Evolutionary conservation across 352 stramenopile genomes (phyloP).

Genomic region (Globisporangium canariense): DNA sequence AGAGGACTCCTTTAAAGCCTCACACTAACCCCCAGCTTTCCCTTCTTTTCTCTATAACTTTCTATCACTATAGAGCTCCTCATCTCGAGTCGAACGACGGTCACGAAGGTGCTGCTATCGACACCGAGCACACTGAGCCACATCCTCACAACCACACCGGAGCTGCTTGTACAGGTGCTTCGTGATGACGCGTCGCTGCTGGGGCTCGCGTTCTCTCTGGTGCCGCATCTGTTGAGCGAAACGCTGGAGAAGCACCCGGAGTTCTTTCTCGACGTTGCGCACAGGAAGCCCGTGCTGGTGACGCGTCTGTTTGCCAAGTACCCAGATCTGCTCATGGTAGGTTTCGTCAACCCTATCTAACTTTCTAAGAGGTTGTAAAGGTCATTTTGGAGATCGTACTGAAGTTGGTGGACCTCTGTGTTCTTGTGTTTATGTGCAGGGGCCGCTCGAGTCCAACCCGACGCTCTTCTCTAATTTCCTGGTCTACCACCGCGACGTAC

Average conservation of each 20-base stretch:
- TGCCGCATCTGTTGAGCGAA: slow-evolving; percentile 56
- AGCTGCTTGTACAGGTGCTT: slow-evolving; percentile 44
- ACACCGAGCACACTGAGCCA: slow-evolving; percentile 44
- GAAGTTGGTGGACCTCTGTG: background rate
- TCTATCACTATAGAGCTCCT: slow-evolving; percentile 28
- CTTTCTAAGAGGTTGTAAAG: background rate
- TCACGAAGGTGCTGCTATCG: slow-evolving; percentile 40
- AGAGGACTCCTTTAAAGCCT: background rate
- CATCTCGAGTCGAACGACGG: slow-evolving; percentile 33
- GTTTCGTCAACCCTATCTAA: background rate
- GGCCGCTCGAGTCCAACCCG: slow-evolving; percentile 66
- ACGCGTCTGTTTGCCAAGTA: slow-evolving; percentile 57
- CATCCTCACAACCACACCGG: slow-evolving; percentile 46
- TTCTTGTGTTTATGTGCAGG: slow-evolving; percentile 23
- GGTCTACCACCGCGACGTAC: slow-evolving; percentile 46
- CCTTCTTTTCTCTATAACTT: background rate
- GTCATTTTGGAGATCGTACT: background rate
- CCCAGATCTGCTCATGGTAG: slow-evolving; percentile 63
- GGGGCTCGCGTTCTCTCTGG: slow-evolving; percentile 40
- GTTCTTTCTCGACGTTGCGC: slow-evolving; percentile 65
- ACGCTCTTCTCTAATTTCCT: slow-evolving; percentile 71
- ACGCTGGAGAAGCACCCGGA: slow-evolving; percentile 62
- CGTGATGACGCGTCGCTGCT: slow-evolving; percentile 47
- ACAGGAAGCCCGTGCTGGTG: slow-evolving; percentile 59
- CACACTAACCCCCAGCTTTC: background rate